These are phyloP conservation scores for Tillandsia fasciculata DNA, from an alignment of 176 grass and related monocot species.

Conservation along the genomic window DNA sequence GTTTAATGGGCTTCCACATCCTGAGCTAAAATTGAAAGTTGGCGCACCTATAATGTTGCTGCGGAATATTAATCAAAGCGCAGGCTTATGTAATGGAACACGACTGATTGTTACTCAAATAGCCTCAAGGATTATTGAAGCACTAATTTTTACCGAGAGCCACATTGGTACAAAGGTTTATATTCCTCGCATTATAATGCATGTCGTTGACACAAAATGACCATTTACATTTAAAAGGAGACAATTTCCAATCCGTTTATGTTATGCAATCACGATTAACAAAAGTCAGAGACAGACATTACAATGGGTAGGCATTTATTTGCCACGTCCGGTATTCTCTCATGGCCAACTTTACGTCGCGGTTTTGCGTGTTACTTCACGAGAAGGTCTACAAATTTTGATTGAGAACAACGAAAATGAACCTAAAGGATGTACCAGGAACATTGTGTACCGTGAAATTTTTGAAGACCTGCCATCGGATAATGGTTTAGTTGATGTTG, in stretches of 20 bases:
- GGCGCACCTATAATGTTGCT: slow-evolving; percentile 3
- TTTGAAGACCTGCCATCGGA: background rate
- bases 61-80: background rate
- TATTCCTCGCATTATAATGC: background rate
- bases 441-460: slow-evolving; percentile 11
- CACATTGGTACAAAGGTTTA: background rate
- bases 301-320: too few species aligned
- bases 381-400: background rate
- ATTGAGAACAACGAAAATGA: background rate
- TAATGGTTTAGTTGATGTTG: too few species aligned
- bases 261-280: too few species aligned
- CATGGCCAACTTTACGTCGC: background rate
- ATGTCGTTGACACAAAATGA: background rate
- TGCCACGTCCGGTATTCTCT: too few species aligned
- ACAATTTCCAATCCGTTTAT: background rate
- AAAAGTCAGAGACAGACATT: too few species aligned
- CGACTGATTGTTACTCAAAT: background rate
- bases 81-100: background rate
- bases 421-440: background rate
- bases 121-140: background rate
- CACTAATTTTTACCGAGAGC: background rate
- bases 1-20: background rate
- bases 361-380: background rate
- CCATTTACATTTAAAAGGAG: background rate
- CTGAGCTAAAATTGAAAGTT: background rate